phyloP scores from a whole-genome alignment of 805 yeast genomes.

The Sungouiozyma ichnusensis region DNA sequence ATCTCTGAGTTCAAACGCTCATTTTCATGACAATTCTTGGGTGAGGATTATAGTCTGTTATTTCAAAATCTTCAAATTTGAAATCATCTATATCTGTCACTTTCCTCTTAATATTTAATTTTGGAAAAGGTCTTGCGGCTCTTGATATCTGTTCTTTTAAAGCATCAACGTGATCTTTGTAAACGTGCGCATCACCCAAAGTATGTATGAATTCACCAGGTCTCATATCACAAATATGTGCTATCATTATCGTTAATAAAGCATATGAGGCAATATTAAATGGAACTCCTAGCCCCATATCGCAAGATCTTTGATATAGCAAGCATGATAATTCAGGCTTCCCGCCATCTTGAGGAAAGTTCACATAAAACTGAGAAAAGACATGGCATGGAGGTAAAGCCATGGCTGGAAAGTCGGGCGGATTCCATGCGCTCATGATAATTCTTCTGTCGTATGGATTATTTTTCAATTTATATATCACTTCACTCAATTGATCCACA shows the following conservation, averaged over 20 bases:
- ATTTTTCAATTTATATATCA: constrained; percentile 67
- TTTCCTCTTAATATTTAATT: constrained; percentile 54
- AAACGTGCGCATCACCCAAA: constrained; percentile 94
- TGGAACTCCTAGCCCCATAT: constrained; percentile 99
- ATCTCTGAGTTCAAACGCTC: constrained; percentile 85
- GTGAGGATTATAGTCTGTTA: constrained; percentile 71
- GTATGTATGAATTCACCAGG: constrained; percentile 94
- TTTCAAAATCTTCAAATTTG: constrained; percentile 77
- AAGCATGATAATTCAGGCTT: constrained; percentile 74
- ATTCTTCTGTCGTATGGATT: constrained; percentile 94
- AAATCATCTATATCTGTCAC: constrained; percentile 77
- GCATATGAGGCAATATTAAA: constrained; percentile 97
- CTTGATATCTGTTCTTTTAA: constrained; percentile 69
- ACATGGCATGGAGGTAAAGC: constrained; percentile 99
- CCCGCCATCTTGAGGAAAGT: constrained; percentile 45
- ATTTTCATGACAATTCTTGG: constrained; percentile 85
- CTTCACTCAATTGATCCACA: constrained; percentile 74
- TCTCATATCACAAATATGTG: constrained; percentile 88
- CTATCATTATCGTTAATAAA: constrained; percentile 84
- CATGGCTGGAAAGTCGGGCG: constrained; percentile 88
- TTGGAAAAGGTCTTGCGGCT: constrained; percentile 73
- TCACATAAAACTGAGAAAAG: constrained; percentile 89
- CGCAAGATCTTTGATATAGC: constrained; percentile 95
- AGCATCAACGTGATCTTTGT: constrained; percentile 87
- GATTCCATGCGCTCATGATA: constrained; percentile 96